phyloP scores from a whole-genome alignment of 2,329 filamentous ascomycete species.

The Xylariaceae sp. region DNA sequence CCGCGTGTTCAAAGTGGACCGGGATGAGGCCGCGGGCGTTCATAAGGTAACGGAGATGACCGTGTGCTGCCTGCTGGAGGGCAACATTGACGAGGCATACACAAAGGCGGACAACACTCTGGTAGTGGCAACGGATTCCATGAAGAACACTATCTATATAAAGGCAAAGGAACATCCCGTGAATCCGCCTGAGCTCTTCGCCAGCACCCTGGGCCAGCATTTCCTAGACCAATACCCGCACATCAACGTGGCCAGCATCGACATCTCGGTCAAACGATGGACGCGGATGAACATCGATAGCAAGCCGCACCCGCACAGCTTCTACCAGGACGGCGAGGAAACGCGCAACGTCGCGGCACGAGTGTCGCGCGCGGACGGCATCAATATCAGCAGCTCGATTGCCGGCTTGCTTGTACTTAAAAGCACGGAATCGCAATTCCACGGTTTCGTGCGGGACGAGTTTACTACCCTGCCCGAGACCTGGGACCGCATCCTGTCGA shows the following conservation, averaged over 20 bases:
- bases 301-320: conserved; percentile 90
- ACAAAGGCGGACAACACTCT: conserved; percentile 91
- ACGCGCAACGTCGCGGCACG: conserved; percentile 76
- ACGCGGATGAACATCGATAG: conserved; percentile 82
- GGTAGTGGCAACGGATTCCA: conserved; percentile 92
- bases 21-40: conserved; percentile 67
- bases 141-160: conserved; percentile 97
- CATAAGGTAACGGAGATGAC: conserved; percentile 95
- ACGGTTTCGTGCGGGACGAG: conserved; percentile 88
- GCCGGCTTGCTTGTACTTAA: conserved; percentile 84
- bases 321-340: conserved; percentile 85
- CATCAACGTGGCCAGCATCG: conserved; percentile 79
- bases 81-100: conserved; percentile 86
- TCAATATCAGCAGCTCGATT: conserved; percentile 74
- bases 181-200: conserved; percentile 88
- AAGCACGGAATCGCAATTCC: conserved; percentile 93
- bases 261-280: conserved; percentile 84
- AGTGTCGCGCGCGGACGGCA: conserved; percentile 62
- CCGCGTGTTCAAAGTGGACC: conserved; percentile 91
- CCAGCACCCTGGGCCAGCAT: conserved; percentile 77
- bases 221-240: conserved; percentile 85
- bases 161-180: conserved; percentile 91
- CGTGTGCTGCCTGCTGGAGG: conserved; percentile 86
- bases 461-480: conserved; percentile 87
- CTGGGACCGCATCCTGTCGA: conserved; percentile 93